Evolutionary conservation across 73 alveolate genomes (phyloP).

Genomic region (Paramecium biaurelia): DNA sequence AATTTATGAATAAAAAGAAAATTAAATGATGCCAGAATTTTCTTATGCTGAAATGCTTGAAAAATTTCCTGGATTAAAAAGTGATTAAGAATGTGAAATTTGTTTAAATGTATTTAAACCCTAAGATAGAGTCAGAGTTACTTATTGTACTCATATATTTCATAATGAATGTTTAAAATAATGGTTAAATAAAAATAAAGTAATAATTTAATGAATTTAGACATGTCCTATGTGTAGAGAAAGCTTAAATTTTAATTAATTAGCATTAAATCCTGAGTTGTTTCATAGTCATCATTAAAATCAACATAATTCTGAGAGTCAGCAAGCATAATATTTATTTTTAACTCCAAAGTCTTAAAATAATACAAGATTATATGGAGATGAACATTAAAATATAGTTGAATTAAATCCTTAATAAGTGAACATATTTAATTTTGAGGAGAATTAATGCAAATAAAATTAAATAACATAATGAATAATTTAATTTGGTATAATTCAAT

Average conservation of each 20-base stretch:
- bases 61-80: neutral
- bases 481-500: neutral
- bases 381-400: neutral
- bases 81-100: neutral
- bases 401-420: neutral
- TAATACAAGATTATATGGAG: neutral
- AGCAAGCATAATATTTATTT: neutral
- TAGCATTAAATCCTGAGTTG: neutral
- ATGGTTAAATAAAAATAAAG: constrained; percentile 47
- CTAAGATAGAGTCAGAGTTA: constrained; percentile 14
- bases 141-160: constrained; percentile 54
- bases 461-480: neutral
- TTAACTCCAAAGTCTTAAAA: neutral
- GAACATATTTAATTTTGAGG: neutral
- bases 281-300: neutral
- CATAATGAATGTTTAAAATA: constrained; percentile 23
- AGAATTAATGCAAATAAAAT: neutral
- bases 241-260: neutral
- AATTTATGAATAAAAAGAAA: neutral
- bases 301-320: neutral
- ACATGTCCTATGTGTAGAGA: constrained; percentile 31
- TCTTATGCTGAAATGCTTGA: neutral
- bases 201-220: neutral
- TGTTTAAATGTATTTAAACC: neutral
- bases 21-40: neutral